Evolutionary conservation across 768 basidiomycete species (phyloP).

Genomic region (Auriscalpium vulgare): DNA sequence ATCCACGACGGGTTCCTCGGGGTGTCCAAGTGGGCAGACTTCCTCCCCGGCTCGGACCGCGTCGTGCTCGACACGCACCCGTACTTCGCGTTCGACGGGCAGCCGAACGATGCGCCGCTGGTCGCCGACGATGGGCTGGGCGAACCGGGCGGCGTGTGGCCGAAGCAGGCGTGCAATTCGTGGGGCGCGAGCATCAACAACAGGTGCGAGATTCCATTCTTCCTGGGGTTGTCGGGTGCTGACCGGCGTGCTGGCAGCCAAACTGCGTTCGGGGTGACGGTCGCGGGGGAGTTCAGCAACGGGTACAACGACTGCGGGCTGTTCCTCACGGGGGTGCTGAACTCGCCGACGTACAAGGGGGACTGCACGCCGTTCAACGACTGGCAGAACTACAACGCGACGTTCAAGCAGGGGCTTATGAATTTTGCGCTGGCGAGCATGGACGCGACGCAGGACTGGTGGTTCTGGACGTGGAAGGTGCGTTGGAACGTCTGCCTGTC

Average conservation of each 20-base stretch:
- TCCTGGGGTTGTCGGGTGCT: neutral
- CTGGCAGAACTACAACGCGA: constrained; percentile 43
- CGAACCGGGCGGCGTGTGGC: constrained; percentile 19
- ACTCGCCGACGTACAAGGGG: constrained; percentile 10
- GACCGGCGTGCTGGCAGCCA: constrained; percentile 22
- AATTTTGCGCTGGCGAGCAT: constrained; percentile 48
- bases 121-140: constrained; percentile 27
- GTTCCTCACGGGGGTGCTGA: constrained; percentile 30
- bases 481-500: neutral
- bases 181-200: constrained; percentile 36
- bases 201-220: constrained; percentile 26
- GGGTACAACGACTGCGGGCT: constrained; percentile 62
- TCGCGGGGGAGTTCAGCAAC: constrained; percentile 71
- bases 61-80: constrained; percentile 45
- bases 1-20: constrained; percentile 53
- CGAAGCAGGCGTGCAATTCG: constrained; percentile 26
- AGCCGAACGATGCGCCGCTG: constrained; percentile 8
- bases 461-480: constrained; percentile 79
- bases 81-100: constrained; percentile 27
- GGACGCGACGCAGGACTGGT: constrained; percentile 63
- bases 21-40: constrained; percentile 33
- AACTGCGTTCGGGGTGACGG: constrained; percentile 56
- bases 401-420: constrained; percentile 43
- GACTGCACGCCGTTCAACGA: constrained; percentile 40
- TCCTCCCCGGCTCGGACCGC: constrained; percentile 33